Conservation (phyloP, 2,329 filamentous ascomycete genomes). For the Penicillium sp. region DNA sequence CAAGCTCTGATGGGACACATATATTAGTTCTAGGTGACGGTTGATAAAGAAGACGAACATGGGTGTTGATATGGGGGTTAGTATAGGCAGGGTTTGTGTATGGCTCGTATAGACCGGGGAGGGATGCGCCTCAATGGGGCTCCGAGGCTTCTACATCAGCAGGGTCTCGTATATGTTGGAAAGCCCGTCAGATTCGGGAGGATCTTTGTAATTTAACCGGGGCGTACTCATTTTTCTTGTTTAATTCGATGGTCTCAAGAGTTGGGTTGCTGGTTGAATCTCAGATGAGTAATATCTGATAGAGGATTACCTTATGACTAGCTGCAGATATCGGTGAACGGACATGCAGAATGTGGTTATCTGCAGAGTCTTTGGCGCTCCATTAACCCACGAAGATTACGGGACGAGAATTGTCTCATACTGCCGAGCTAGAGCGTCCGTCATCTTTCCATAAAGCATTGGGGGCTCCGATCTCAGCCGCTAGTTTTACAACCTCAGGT, state of each 20-base stretch:
- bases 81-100: not conserved
- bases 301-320: not conserved
- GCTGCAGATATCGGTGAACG: not conserved
- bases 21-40: too few relatives aligned
- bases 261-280: not conserved
- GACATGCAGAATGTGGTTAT: not conserved
- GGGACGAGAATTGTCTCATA: not conserved
- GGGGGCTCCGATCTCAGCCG: not conserved
- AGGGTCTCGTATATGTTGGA: not conserved
- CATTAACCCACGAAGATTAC: not conserved
- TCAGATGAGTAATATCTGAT: not conserved
- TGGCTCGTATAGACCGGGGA: not conserved
- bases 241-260: not conserved
- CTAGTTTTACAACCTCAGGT: not conserved
- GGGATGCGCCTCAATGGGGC: not conserved
- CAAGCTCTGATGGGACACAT: not conserved
- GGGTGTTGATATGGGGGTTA: too few relatives aligned
- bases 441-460: not conserved
- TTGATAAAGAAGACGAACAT: too few relatives aligned
- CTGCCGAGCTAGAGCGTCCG: not conserved
- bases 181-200: not conserved
- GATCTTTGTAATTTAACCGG: too few relatives aligned
- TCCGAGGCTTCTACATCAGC: not conserved
- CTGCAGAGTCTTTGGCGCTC: not conserved
- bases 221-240: not conserved